phyloP scores from a whole-genome alignment of 1,284 basidiomycete species.

The Rhodotorula mucilaginosa region DNA sequence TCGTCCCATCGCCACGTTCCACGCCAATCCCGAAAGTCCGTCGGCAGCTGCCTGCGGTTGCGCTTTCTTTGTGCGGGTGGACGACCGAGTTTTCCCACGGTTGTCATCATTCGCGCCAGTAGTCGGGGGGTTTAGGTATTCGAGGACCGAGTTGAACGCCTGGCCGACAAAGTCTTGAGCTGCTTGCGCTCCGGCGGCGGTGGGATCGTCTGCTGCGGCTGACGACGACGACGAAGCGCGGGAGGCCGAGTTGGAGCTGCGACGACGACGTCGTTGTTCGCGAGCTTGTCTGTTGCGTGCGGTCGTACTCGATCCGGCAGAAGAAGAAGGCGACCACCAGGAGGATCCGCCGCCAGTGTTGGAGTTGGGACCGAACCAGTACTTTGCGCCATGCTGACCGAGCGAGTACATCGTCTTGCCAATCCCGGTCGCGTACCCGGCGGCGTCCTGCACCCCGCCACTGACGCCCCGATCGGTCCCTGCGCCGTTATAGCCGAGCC shows the following conservation, averaged over 20 bases:
- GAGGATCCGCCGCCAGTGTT: background rate
- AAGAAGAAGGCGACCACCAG: background rate
- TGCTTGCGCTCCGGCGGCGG: constrained; percentile 9
- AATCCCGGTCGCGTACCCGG: background rate
- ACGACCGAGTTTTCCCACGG: constrained; percentile 4
- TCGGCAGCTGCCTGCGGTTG: background rate
- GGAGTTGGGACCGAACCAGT: constrained; percentile 14
- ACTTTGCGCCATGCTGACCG: constrained; percentile 17
- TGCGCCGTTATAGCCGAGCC: constrained; percentile 13
- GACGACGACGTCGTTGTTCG: background rate
- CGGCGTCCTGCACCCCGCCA: constrained; percentile 14
- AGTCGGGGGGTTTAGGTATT: constrained; percentile 6
- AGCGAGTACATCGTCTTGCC: constrained; percentile 16
- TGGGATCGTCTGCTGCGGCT: background rate
- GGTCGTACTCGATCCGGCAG: background rate
- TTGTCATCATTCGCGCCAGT: background rate
- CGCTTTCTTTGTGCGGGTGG: background rate
- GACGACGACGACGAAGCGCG: background rate
- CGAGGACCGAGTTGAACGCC: constrained; percentile 15
- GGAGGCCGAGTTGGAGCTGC: background rate
- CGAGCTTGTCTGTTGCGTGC: background rate
- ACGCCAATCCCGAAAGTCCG: constrained; percentile 14
- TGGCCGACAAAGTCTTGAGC: constrained; percentile 21
- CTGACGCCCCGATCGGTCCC: constrained; percentile 21
- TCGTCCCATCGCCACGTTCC: constrained; percentile 11